phyloP scores from a whole-genome alignment of 306 rosid genomes.

The Rosa rugosa region DNA sequence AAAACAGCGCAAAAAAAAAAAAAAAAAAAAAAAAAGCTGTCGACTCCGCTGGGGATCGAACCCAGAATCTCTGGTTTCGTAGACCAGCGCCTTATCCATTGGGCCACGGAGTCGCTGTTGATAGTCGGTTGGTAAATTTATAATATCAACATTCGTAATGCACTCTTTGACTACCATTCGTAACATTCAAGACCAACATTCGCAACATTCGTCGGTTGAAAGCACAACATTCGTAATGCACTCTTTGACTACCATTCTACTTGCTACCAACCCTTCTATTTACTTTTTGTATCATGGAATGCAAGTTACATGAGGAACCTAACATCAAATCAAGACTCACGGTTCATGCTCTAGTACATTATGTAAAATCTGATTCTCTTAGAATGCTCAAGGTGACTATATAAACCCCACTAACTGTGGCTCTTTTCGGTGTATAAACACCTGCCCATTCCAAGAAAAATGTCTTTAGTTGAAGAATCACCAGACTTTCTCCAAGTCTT shows the following conservation, averaged over 20 bases:
- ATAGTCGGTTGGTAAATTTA: not conserved
- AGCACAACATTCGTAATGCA: not conserved
- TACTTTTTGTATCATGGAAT: not conserved
- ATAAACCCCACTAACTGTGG: not conserved
- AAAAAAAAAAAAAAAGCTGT: rapidly evolving
- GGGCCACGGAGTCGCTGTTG: constrained; percentile 53
- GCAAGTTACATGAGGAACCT: constrained; percentile 49
- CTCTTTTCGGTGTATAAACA: not conserved
- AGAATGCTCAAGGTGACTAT: not conserved
- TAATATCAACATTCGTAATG: not conserved
- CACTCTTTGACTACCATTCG: not conserved
- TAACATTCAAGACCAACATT: too few species aligned
- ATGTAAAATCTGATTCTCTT: not conserved
- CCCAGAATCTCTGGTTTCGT: constrained; percentile 98
- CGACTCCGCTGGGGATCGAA: constrained; percentile 91
- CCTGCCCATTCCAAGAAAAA: constrained; percentile 20
- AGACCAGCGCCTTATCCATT: constrained; percentile 99
- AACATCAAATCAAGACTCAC: constrained; percentile 14
- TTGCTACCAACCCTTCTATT: not conserved
- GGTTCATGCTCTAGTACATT: not conserved
- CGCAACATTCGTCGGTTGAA: too few species aligned
- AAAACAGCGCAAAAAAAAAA: not conserved
- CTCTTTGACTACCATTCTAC: not conserved
- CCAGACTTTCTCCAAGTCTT: constrained; percentile 59
- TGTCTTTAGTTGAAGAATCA: constrained; percentile 64